Conservation (phyloP, 352 stramenopile genomes). For the Pilasporangium apinafurcum region DNA sequence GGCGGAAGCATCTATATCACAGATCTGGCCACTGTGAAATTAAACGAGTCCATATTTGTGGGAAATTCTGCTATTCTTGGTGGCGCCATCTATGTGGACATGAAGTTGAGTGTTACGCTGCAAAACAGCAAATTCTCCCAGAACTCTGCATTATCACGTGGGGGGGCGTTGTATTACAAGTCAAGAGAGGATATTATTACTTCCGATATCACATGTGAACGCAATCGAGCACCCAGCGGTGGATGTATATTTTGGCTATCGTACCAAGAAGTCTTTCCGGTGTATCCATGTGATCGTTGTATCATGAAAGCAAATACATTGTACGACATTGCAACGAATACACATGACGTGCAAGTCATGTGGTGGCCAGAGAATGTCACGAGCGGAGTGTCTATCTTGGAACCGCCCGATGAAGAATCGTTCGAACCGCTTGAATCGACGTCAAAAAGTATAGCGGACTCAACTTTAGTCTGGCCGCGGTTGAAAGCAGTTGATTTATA, state of each 20-base stretch:
- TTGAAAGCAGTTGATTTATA: conserved; percentile 57
- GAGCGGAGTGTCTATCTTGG: conserved; percentile 27
- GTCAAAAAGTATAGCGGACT: conserved; percentile 19
- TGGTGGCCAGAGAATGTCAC: conserved; percentile 53
- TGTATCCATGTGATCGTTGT: conserved; percentile 31
- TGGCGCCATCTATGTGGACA: conserved; percentile 30
- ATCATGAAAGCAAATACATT: conserved; percentile 31
- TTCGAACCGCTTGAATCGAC: conserved; percentile 19
- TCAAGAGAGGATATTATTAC: conserved; percentile 15
- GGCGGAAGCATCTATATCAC: conserved; percentile 30
- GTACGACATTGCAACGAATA: conserved; percentile 61
- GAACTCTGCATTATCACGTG: conserved; percentile 29
- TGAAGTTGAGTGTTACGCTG: conserved; percentile 7
- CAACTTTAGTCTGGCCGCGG: conserved; percentile 35
- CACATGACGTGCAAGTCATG: conserved; percentile 32
- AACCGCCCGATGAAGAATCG: conserved; percentile 42
- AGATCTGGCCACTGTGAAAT: conserved; percentile 13
- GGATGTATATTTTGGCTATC: conserved; percentile 66
- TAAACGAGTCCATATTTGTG: conserved; percentile 10
- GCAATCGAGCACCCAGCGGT: conserved; percentile 40
- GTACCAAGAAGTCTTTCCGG: conserved; percentile 7
- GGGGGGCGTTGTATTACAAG: conserved; percentile 45
- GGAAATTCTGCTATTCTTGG: conserved; percentile 25
- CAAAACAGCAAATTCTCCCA: conserved; percentile 10
- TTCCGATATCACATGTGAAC: conserved; percentile 14